A percentile compares a stretch with the other conserved stretches of the same genome.
Evolutionary conservation across 2,329 filamentous ascomycete species (phyloP).

Genomic region (Simplicillium aogashimaense): DNA sequence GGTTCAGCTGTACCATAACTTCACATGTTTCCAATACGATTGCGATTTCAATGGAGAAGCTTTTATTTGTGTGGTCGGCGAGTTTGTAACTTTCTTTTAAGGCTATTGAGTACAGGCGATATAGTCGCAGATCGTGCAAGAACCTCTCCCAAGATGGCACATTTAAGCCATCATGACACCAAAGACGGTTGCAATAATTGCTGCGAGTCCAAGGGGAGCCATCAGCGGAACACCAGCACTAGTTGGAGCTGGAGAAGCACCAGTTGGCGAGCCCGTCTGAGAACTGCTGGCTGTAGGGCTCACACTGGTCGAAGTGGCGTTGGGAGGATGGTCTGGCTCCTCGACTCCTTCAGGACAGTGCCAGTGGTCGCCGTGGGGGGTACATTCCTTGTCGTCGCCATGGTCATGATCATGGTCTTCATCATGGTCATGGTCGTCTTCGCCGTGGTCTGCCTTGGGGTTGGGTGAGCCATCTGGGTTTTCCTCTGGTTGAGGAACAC

Average conservation of each 20-base stretch:
- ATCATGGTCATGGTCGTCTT: neutral
- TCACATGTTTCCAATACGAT: too few species aligned
- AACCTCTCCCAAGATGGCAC: too few species aligned
- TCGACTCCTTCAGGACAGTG: slow-evolving; percentile 11
- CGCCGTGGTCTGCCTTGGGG: neutral
- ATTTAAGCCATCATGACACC: neutral
- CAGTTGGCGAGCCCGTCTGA: neutral
- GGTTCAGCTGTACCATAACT: too few species aligned
- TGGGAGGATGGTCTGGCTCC: slow-evolving; percentile 5
- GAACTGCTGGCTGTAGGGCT: neutral
- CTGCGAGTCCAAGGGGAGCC: slow-evolving; percentile 3
- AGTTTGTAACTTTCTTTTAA: too few species aligned
- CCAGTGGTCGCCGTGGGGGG: slow-evolving; percentile 8
- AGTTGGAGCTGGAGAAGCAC: neutral
- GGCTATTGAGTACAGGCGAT: too few species aligned
- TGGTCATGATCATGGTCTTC: neutral
- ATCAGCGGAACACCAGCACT: slow-evolving; percentile 4
- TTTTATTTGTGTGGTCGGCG: too few species aligned
- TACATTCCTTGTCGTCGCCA: slow-evolving; percentile 6
- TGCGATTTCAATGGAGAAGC: too few species aligned
- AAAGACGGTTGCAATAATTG: slow-evolving; percentile 6
- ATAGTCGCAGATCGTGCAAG: too few species aligned
- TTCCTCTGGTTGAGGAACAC: slow-evolving; percentile 3
- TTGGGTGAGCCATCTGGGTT: slow-evolving; percentile 6
- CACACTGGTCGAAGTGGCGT: neutral